A percentile compares a stretch with the other conserved stretches of the same genome.
Evolutionary conservation across 176 grass and related monocot species (phyloP).

Genomic region (Guadua angustifolia): DNA sequence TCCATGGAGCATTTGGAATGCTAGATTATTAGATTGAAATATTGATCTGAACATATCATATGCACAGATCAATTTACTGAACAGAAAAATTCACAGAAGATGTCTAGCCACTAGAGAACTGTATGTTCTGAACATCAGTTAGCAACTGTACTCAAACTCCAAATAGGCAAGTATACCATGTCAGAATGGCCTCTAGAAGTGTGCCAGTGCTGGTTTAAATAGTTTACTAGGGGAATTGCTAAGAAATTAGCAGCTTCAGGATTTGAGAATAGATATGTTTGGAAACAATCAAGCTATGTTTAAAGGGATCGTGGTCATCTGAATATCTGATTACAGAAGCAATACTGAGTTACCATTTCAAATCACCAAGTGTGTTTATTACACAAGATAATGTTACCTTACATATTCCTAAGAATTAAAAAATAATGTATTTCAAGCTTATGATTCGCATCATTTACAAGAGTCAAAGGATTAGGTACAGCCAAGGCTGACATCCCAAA

Average conservation of each 20-base stretch:
- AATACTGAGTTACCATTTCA: not conserved
- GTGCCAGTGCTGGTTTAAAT: not conserved
- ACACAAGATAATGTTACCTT: constrained; percentile 10
- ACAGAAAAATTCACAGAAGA: constrained; percentile 25
- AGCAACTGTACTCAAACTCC: not conserved
- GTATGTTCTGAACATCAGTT: constrained; percentile 36
- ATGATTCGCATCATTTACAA: not conserved
- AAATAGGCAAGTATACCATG: constrained; percentile 22
- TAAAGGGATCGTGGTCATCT: not conserved
- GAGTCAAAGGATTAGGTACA: constrained; percentile 16
- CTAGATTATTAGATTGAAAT: constrained; percentile 37
- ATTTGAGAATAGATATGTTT: not conserved
- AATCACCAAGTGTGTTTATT: constrained; percentile 8
- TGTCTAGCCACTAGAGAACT: not conserved
- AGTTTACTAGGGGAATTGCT: not conserved
- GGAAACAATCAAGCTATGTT: constrained; percentile 5
- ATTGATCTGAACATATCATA: constrained; percentile 28
- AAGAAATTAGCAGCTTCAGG: not conserved
- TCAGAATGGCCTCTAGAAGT: constrained; percentile 18
- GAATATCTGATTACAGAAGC: not conserved
- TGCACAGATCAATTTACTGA: not conserved
- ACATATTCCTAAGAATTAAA: not conserved
- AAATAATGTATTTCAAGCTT: not conserved
- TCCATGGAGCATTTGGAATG: constrained; percentile 6
- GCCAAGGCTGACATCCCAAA: constrained; percentile 20